Evolutionary conservation across 768 basidiomycete genomes (phyloP).

Genomic region (Coprinellus micaceus): DNA sequence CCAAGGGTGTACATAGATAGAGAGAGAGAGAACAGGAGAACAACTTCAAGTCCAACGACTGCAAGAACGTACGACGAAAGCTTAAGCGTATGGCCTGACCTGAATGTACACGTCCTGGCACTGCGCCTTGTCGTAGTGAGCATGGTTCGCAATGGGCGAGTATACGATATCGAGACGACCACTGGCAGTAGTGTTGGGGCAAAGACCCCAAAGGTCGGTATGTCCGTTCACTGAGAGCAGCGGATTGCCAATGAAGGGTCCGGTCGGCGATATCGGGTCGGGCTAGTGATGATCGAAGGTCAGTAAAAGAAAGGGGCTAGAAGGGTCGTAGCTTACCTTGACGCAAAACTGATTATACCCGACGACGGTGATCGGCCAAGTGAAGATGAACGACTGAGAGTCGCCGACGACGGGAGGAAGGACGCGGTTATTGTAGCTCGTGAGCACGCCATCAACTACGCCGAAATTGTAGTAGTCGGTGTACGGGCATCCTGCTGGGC

Average conservation of each 20-base stretch:
- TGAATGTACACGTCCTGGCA: constrained; percentile 40
- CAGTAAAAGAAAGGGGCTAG: too few relatives aligned
- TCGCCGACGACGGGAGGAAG: constrained; percentile 15
- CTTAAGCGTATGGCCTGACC: constrained; percentile 16
- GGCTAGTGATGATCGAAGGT: constrained; percentile 8
- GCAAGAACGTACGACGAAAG: too few relatives aligned
- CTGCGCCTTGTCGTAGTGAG: constrained; percentile 34
- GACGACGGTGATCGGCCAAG: constrained; percentile 10
- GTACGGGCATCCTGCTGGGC: constrained; percentile 14
- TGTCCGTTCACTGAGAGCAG: constrained; percentile 16
- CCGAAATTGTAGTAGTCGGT: constrained; percentile 18
- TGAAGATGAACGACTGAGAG: constrained; percentile 17
- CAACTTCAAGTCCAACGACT: too few relatives aligned
- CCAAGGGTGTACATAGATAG: too few relatives aligned
- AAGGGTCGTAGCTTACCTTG: constrained; percentile 5
- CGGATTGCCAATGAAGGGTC: constrained; percentile 19
- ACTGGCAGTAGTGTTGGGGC: constrained; percentile 39
- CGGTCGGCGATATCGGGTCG: constrained; percentile 14
- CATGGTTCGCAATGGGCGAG: constrained; percentile 40
- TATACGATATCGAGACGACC: constrained; percentile 40
- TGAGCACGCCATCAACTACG: constrained; percentile 9
- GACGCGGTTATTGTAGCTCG: constrained; percentile 10
- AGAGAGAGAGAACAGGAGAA: too few relatives aligned
- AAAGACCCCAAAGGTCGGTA: constrained; percentile 27
- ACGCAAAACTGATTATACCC: constrained; percentile 17